phyloP scores from a whole-genome alignment of 257 asterid genomes.

The Nicotiana undulata region DNA sequence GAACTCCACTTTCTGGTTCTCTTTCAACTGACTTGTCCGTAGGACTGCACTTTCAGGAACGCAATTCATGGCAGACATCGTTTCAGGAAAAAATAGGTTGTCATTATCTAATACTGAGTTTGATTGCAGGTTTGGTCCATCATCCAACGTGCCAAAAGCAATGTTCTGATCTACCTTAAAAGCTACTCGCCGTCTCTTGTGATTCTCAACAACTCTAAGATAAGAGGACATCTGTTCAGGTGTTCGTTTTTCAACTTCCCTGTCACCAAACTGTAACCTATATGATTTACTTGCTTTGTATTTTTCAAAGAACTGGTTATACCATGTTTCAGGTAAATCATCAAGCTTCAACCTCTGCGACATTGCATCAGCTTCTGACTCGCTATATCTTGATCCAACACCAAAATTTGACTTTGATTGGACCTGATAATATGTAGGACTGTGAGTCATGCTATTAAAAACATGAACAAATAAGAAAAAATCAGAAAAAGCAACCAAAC shows the following conservation, averaged over 20 bases:
- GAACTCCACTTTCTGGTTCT: slow-evolving; percentile 50
- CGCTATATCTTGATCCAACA: slow-evolving; percentile 56
- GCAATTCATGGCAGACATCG: slow-evolving; percentile 75
- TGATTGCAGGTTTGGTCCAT: slow-evolving; percentile 36
- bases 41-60: slow-evolving; percentile 78
- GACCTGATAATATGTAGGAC: slow-evolving; percentile 27
- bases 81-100: slow-evolving; percentile 70
- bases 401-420: slow-evolving; percentile 45
- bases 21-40: slow-evolving; percentile 28
- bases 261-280: slow-evolving; percentile 54
- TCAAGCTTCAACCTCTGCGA: slow-evolving; percentile 57
- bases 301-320: slow-evolving; percentile 68
- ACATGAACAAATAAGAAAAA: not conserved
- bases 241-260: slow-evolving; percentile 76
- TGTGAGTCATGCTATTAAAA: not conserved
- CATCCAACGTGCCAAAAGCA: slow-evolving; percentile 28
- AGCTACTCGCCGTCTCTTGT: slow-evolving; percentile 71
- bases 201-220: slow-evolving; percentile 73
- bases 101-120: slow-evolving; percentile 38
- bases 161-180: slow-evolving; percentile 35
- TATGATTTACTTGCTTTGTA: slow-evolving; percentile 65
- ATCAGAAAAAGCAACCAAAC: not conserved
- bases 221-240: slow-evolving; percentile 86
- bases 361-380: slow-evolving; percentile 50
- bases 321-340: slow-evolving; percentile 90